A percentile compares a stretch with the other conserved stretches of the same genome.
Evolutionary conservation across 2,329 filamentous ascomycete species (phyloP).

Genomic region (Fusarium sp.): DNA sequence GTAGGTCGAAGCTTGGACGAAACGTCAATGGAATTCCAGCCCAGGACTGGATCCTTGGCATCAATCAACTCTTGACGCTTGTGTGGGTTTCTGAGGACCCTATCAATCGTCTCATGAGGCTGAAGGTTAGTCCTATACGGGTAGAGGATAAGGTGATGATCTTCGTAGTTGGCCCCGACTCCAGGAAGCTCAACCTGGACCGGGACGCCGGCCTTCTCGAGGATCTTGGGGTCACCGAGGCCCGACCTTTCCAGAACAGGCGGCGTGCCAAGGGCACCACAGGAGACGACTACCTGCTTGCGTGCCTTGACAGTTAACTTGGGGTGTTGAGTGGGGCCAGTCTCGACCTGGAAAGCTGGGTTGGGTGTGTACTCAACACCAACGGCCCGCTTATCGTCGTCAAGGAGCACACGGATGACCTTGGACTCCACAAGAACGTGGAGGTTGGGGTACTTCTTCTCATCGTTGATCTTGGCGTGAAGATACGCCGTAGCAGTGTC

Average conservation of each 20-base stretch:
- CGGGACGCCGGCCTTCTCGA: slow-evolving; percentile 63
- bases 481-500: slow-evolving; percentile 69
- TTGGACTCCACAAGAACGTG: slow-evolving; percentile 71
- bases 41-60: slow-evolving; percentile 65
- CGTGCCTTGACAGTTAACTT: slow-evolving; percentile 39
- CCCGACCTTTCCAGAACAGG: slow-evolving; percentile 74
- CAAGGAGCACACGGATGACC: slow-evolving; percentile 69
- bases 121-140: slow-evolving; percentile 57
- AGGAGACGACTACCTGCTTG: slow-evolving; percentile 52
- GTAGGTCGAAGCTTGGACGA: slow-evolving; percentile 70
- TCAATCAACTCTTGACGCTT: slow-evolving; percentile 62
- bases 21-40: slow-evolving; percentile 72
- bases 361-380: slow-evolving; percentile 72
- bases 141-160: slow-evolving; percentile 63
- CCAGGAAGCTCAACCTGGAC: slow-evolving; percentile 63
- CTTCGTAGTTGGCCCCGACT: slow-evolving; percentile 69
- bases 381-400: slow-evolving; percentile 64
- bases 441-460: slow-evolving; percentile 66
- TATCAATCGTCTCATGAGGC: slow-evolving; percentile 62
- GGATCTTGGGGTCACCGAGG: slow-evolving; percentile 65
- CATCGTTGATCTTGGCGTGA: slow-evolving; percentile 46
- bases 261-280: slow-evolving; percentile 67
- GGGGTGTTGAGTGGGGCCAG: not conserved
- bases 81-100: slow-evolving; percentile 64
- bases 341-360: slow-evolving; percentile 33